phyloP scores from a whole-genome alignment of 2,329 filamentous ascomycete species.

The Hypoxylon sp. region DNA sequence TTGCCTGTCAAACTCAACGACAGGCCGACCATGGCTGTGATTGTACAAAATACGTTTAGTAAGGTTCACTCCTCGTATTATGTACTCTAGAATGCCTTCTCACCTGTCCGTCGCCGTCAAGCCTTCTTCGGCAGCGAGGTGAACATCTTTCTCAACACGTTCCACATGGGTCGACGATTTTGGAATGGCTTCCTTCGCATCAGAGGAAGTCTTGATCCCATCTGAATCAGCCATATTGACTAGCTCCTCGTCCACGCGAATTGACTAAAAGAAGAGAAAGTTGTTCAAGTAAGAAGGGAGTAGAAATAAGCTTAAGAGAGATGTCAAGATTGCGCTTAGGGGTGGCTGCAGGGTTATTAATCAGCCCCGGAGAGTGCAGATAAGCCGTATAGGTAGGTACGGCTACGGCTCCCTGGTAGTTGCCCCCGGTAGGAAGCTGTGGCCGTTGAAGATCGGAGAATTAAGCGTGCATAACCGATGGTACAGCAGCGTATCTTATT shows the following conservation, averaged over 20 bases:
- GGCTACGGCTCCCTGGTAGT: background rate
- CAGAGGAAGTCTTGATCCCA: conserved; percentile 12
- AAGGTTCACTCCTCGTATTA: background rate
- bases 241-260: background rate
- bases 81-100: conserved; percentile 26
- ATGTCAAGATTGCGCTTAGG: conserved; percentile 3
- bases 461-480: background rate
- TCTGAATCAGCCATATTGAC: conserved; percentile 16
- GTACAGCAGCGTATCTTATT: background rate
- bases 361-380: background rate
- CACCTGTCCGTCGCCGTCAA: conserved; percentile 62
- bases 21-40: conserved; percentile 61
- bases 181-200: conserved; percentile 15
- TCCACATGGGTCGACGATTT: conserved; percentile 20
- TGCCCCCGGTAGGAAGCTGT: background rate
- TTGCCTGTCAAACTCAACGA: conserved; percentile 66
- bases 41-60: conserved; percentile 28
- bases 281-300: background rate
- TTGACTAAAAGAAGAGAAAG: background rate
- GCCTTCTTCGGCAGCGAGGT: conserved; percentile 57
- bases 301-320: background rate
- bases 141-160: conserved; percentile 39
- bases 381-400: background rate
- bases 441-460: background rate
- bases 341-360: conserved; percentile 21